phyloP scores from a whole-genome alignment of 1,284 basidiomycete species.

The Rhodotorula sp. region DNA sequence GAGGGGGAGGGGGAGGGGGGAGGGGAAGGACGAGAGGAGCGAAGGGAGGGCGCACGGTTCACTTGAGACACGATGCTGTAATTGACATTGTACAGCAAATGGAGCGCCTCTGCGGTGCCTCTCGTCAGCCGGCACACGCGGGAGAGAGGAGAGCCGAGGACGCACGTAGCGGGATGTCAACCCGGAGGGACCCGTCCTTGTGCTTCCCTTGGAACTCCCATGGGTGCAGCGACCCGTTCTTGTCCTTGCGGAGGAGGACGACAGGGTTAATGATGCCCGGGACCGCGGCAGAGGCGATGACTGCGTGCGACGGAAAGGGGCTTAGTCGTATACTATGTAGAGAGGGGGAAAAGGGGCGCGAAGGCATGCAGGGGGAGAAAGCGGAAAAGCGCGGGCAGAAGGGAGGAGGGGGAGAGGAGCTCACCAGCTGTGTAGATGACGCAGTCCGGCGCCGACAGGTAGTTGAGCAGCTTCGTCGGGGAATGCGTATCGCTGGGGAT shows the following conservation, averaged over 20 bases:
- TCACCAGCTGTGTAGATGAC: conserved; percentile 55
- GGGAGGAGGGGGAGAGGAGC: conserved; percentile 22
- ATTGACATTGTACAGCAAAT: conserved; percentile 66
- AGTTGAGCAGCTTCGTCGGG: conserved; percentile 92
- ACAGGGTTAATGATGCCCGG: conserved; percentile 74
- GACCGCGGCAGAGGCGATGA: conserved; percentile 79
- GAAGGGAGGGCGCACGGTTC: conserved; percentile 56
- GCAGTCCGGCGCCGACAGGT: conserved; percentile 89
- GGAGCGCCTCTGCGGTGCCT: conserved; percentile 35
- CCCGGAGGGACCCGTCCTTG: conserved; percentile 78
- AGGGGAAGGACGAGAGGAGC: too few species aligned
- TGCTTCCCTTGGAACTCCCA: conserved; percentile 59
- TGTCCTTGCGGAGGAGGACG: conserved; percentile 70
- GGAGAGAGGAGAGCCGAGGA: neutral
- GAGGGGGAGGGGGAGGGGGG: neutral
- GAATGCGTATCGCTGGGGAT: conserved; percentile 49
- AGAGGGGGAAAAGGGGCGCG: too few species aligned
- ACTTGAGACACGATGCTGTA: conserved; percentile 94
- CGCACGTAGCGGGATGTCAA: conserved; percentile 87
- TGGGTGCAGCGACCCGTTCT: conserved; percentile 77
- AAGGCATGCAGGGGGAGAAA: conserved; percentile 57
- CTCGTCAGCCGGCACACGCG: neutral
- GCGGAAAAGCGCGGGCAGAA: neutral
- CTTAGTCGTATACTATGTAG: too few species aligned
- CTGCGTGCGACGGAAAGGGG: too few species aligned